Evolutionary conservation across 2,329 filamentous ascomycete species (phyloP), one percentile per base, ranked within the genome.

Genomic region (Botrytis medusae): DNA sequence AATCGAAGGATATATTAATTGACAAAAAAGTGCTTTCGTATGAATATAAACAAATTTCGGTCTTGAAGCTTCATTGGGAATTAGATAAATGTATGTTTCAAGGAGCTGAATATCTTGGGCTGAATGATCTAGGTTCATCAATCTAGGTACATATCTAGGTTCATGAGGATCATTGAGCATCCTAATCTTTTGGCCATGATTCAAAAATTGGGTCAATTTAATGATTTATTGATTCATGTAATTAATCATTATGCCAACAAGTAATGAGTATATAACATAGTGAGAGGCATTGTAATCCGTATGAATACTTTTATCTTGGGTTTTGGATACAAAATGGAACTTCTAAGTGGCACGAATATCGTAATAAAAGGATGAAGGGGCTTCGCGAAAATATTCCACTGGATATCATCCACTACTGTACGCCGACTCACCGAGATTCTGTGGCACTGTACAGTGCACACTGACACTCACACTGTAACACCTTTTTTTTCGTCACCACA

Each of bases 21-120:
- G 51, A 12, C 18, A 12, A 5, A 57, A 57, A 57, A 48, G 9
- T 40, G 71, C 40, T 62, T 71, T 48, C 57, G 42, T 51, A 63
- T 48, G 37, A 57, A 69, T 12, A 22, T 72, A 54, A 70, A 32
- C 71, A 69, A 72, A 72, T 59, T 34, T 70, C 72, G 60, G 67
- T 20, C 59, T 63, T 63, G 44, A 51, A 71, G 42, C 72, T 61
- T 71, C 44, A 54, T 70, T 63, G 22, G 67, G 54, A 62, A 63
- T 54, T 54, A 44, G 71, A 62, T 32, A n/a, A 32, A 42, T 67
- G 37, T 65, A 12, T 67, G 61, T 54, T 37, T 72, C 70, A 59
- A 48, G 32, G 61, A 59, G 70, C 48, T 72, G 70, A 59, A 70
- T 42, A 37, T 44, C 34, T 67, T 68, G 70, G 34, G 61, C 46